A percentile compares a stretch with the other conserved stretches of the same genome.
Conservation (phyloP, 78 protist species). For the Acrasis kona region DNA sequence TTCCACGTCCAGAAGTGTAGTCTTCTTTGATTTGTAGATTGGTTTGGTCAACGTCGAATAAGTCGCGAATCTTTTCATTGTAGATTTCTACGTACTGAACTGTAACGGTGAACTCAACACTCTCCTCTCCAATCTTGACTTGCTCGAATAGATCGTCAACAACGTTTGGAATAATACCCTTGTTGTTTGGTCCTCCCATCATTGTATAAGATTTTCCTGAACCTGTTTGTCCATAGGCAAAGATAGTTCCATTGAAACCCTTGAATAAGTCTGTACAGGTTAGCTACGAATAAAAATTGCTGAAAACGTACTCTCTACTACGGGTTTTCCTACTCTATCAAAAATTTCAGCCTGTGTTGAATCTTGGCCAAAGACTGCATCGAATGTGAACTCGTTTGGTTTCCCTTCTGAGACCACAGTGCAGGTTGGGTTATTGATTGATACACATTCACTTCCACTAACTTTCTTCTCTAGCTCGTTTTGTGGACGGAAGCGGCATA, state of each 20-base stretch:
- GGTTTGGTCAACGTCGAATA: constrained; percentile 32
- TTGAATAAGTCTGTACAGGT: background rate
- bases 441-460: constrained; percentile 21
- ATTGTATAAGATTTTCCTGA: constrained; percentile 80
- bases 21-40: constrained; percentile 8
- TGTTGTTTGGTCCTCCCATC: constrained; percentile 42
- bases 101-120: constrained; percentile 50
- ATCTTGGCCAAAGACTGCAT: constrained; percentile 27
- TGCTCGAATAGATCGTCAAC: constrained; percentile 49
- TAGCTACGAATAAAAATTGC: constrained; percentile 9
- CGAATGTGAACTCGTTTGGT: constrained; percentile 44
- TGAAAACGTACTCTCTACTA: constrained; percentile 50
- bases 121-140: constrained; percentile 24
- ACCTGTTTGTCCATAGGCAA: constrained; percentile 37
- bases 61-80: constrained; percentile 76
- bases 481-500: constrained; percentile 65
- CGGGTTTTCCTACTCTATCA: constrained; percentile 55
- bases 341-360: constrained; percentile 46
- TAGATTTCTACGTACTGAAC: constrained; percentile 72
- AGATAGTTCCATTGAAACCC: constrained; percentile 19
- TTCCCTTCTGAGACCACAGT: constrained; percentile 22
- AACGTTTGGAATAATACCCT: constrained; percentile 72
- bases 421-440: too few relatives aligned
- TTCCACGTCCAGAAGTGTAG: background rate
- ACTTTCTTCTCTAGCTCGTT: constrained; percentile 31